Conservation (phyloP, 164 flowering plant genomes). For the Kalanchoe fedtschenkoi region DNA sequence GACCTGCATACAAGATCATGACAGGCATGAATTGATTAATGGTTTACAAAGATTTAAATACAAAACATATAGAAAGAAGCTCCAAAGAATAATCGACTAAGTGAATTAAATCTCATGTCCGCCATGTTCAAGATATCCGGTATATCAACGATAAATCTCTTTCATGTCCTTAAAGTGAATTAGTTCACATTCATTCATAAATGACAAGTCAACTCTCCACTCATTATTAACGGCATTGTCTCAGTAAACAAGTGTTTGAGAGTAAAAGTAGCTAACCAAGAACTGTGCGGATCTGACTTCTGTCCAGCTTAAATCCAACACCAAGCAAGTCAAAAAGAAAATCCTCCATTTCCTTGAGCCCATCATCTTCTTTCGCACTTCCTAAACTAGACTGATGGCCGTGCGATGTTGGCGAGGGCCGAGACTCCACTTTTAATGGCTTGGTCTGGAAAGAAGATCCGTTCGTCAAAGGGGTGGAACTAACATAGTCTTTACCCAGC, state of each 20-base stretch:
- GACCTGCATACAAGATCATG: constrained; percentile 32
- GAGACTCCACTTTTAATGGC: constrained; percentile 29
- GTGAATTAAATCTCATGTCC: too few species aligned
- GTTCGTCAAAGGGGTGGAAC: constrained; percentile 13
- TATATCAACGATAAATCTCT: background rate
- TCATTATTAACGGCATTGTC: too few species aligned
- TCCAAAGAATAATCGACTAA: background rate
- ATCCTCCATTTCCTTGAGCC: constrained; percentile 37
- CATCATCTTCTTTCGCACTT: constrained; percentile 8
- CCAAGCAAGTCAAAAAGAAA: constrained; percentile 55
- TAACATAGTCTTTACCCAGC: constrained; percentile 36
- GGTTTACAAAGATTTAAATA: background rate
- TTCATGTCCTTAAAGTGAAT: too few species aligned
- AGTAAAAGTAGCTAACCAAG: constrained; percentile 30
- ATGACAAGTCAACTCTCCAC: too few species aligned
- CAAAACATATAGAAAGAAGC: background rate
- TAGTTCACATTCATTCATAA: too few species aligned
- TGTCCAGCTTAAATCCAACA: constrained; percentile 41
- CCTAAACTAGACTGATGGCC: constrained; percentile 10
- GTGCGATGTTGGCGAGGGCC: constrained; percentile 13
- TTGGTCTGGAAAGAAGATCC: constrained; percentile 19
- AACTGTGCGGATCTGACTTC: constrained; percentile 33
- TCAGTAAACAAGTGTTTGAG: too few species aligned
- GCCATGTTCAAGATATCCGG: background rate
- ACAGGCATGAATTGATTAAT: background rate